Evolutionary conservation across 1,284 basidiomycete genomes (phyloP).

Genomic region (Naganishia sp.): DNA sequence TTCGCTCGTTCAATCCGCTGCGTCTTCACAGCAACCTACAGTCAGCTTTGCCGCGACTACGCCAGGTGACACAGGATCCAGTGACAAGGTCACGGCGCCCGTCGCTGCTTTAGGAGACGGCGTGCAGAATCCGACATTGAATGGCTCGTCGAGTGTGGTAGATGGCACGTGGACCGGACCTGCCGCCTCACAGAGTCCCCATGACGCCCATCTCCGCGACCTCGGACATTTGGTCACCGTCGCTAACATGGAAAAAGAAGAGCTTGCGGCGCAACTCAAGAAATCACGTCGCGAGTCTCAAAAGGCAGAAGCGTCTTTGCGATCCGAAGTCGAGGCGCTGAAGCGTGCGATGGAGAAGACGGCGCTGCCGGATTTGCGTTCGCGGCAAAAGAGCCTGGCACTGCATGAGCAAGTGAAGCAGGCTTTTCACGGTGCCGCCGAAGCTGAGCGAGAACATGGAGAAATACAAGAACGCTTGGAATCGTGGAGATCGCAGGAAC

Average conservation of each 20-base stretch:
- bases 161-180: conserved; percentile 22
- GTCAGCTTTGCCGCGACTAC: neutral
- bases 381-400: conserved; percentile 52
- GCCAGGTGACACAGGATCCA: neutral
- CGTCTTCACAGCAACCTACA: neutral
- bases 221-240: conserved; percentile 48
- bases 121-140: conserved; percentile 7
- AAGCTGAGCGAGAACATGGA: conserved; percentile 45
- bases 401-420: conserved; percentile 55
- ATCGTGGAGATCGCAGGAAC: conserved; percentile 41
- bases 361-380: conserved; percentile 48
- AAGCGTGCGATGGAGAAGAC: conserved; percentile 53
- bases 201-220: conserved; percentile 48
- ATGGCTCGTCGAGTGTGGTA: conserved; percentile 19
- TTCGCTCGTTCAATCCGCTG: conserved; percentile 40
- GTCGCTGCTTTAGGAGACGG: too few species aligned
- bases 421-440: conserved; percentile 49
- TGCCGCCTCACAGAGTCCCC: conserved; percentile 29
- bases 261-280: conserved; percentile 50
- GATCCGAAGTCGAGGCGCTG: conserved; percentile 51
- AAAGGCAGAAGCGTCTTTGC: conserved; percentile 50
- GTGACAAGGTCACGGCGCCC: neutral
- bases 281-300: conserved; percentile 51
- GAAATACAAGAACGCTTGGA: conserved; percentile 43
- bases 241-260: conserved; percentile 49